Conservation (phyloP, 805 yeast genomes). For the Candida pseudofarinosa region DNA sequence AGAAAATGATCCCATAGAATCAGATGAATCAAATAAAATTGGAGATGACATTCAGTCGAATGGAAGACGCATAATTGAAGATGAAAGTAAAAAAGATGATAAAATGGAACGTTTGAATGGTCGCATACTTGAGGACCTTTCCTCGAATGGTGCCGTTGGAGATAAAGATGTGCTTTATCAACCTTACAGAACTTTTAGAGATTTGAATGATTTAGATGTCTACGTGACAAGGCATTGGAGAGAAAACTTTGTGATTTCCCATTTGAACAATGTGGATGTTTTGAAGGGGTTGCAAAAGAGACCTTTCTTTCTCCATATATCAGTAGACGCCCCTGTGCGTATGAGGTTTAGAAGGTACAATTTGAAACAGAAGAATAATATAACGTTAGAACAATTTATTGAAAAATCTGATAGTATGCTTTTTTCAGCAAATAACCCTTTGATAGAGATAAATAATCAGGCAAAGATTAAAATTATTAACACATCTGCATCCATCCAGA, state of each 20-base stretch:
- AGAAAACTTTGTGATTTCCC: slow-evolving; percentile 54
- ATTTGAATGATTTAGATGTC: slow-evolving; percentile 46
- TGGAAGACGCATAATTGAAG: too few species aligned
- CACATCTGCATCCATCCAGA: slow-evolving; percentile 32
- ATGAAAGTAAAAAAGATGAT: slow-evolving; percentile 4
- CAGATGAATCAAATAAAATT: not conserved
- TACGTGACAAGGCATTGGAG: slow-evolving; percentile 68
- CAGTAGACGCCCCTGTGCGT: slow-evolving; percentile 67
- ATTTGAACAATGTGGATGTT: slow-evolving; percentile 39
- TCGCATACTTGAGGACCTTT: too few species aligned
- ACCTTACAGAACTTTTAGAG: slow-evolving; percentile 26
- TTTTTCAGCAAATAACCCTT: slow-evolving; percentile 45
- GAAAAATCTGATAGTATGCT: slow-evolving; percentile 26
- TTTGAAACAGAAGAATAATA: slow-evolving; percentile 11
- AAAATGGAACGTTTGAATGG: too few species aligned
- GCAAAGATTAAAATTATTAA: slow-evolving; percentile 44
- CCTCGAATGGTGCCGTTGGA: not conserved
- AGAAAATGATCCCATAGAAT: not conserved
- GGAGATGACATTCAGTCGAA: not conserved
- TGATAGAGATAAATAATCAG: slow-evolving; percentile 55
- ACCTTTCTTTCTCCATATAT: slow-evolving; percentile 80
- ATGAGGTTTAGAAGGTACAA: slow-evolving; percentile 40
- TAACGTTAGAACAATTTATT: slow-evolving; percentile 34
- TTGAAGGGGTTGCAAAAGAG: slow-evolving; percentile 53
- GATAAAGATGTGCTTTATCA: not conserved